A percentile compares a stretch with the other conserved stretches of the same genome.
Conservation (phyloP, 2,329 filamentous ascomycete genomes). For the Epichloe coenophiala region DNA sequence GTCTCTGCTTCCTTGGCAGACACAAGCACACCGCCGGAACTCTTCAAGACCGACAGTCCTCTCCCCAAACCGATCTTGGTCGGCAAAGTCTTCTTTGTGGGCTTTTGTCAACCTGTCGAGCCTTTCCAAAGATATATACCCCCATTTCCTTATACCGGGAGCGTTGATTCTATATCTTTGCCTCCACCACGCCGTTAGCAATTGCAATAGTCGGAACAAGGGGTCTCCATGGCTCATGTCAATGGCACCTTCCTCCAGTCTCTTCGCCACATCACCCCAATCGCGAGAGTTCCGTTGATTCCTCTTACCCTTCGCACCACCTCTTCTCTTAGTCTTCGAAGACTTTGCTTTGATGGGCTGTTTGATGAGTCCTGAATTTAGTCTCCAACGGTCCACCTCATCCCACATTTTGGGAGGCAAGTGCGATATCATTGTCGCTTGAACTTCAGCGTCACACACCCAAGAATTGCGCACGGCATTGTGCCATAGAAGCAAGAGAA, state of each 20-base stretch:
- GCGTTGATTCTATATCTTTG: constrained; percentile 65
- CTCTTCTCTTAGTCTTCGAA: constrained; percentile 14
- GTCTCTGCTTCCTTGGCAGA: constrained; percentile 71
- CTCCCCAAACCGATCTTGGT: constrained; percentile 62
- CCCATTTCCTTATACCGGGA: constrained; percentile 75
- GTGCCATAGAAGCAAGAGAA: constrained; percentile 77
- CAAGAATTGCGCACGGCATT: constrained; percentile 78
- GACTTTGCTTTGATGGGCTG: constrained; percentile 16
- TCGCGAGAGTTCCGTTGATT: constrained; percentile 33
- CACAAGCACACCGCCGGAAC: constrained; percentile 55
- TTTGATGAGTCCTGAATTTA: constrained; percentile 49
- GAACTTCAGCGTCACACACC: constrained; percentile 63
- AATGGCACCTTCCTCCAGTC: constrained; percentile 53
- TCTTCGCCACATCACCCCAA: constrained; percentile 58
- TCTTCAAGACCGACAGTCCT: constrained; percentile 50
- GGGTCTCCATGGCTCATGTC: constrained; percentile 79
- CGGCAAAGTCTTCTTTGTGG: constrained; percentile 48
- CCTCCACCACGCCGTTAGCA: constrained; percentile 77
- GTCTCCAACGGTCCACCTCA: constrained; percentile 61
- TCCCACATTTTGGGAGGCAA: constrained; percentile 54
- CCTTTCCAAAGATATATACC: constrained; percentile 68
- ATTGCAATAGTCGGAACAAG: constrained; percentile 59
- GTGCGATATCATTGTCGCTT: constrained; percentile 63
- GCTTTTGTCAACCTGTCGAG: constrained; percentile 62
- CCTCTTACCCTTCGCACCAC: constrained; percentile 10